Conservation (phyloP, 2,329 filamentous ascomycete species). For the Drechslera avenae region DNA sequence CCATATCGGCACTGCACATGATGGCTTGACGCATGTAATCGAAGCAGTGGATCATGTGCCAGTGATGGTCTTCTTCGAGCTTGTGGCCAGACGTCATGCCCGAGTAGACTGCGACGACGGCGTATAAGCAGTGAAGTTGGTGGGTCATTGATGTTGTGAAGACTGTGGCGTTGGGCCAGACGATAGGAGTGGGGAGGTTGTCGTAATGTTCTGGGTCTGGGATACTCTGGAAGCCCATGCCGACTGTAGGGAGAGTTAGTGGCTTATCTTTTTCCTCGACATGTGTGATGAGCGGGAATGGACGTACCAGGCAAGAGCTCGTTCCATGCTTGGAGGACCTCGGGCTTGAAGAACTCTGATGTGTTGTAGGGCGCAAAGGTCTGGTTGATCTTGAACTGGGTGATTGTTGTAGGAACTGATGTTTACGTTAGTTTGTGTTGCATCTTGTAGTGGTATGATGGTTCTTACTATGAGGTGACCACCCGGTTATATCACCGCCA, state of each 20-base stretch:
- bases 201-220: slow-evolving; percentile 34
- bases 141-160: slow-evolving; percentile 46
- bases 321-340: slow-evolving; percentile 41
- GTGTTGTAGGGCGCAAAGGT: slow-evolving; percentile 45
- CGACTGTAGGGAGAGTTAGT: slow-evolving; percentile 20
- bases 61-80: slow-evolving; percentile 43
- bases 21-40: slow-evolving; percentile 46
- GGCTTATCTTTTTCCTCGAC: too few relatives aligned
- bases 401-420: slow-evolving; percentile 40
- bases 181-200: slow-evolving; percentile 42
- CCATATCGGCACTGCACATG: slow-evolving; percentile 41
- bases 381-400: slow-evolving; percentile 43
- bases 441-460: background rate
- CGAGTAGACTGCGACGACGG: slow-evolving; percentile 40
- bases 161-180: slow-evolving; percentile 42
- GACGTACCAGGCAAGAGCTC: slow-evolving; percentile 33
- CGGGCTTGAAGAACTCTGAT: slow-evolving; percentile 44
- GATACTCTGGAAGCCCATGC: slow-evolving; percentile 44
- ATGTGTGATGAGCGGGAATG: background rate
- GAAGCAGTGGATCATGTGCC: slow-evolving; percentile 48
- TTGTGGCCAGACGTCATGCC: slow-evolving; percentile 31
- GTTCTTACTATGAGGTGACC: slow-evolving; percentile 38
- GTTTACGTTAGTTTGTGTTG: background rate
- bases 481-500: slow-evolving; percentile 43
- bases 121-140: slow-evolving; percentile 44